Percentiles rank a stretch among this genome's conserved stretches.
phyloP scores from a whole-genome alignment of 108 stramenopile species.

The Fistulifera pelliculosa region DNA sequence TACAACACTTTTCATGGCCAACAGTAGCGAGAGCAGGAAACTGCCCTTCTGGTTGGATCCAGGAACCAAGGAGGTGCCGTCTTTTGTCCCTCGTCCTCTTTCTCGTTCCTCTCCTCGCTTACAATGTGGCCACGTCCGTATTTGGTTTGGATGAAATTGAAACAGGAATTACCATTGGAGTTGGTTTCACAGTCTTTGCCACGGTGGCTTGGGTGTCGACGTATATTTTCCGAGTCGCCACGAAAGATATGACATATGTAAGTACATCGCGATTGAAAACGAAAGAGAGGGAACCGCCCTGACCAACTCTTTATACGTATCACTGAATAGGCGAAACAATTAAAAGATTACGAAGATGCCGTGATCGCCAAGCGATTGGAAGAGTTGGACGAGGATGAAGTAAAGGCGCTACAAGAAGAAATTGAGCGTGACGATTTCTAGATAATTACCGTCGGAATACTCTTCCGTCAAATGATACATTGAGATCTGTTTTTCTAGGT shows the following conservation, averaged over 20 bases:
- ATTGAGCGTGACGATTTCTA: conserved; percentile 23
- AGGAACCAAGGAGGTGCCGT: conserved; percentile 78
- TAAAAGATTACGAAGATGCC: conserved; percentile 94
- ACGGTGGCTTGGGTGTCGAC: conserved; percentile 71
- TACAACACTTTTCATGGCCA: too few species aligned
- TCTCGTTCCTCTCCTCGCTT: conserved; percentile 54
- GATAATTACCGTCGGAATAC: background rate
- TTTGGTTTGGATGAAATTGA: conserved; percentile 66
- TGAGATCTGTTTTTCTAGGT: too few species aligned
- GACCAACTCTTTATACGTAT: too few species aligned
- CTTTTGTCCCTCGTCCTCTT: conserved; percentile 67
- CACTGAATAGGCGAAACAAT: conserved; percentile 69
- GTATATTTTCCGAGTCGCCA: conserved; percentile 92
- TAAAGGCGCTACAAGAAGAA: conserved; percentile 85
- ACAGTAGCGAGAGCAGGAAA: conserved; percentile 1
- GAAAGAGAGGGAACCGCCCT: too few species aligned
- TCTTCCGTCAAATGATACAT: too few species aligned
- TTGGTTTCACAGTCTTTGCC: conserved; percentile 64
- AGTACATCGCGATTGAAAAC: too few species aligned
- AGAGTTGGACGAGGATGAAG: conserved; percentile 93
- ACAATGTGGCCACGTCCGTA: conserved; percentile 43
- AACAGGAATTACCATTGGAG: conserved; percentile 67
- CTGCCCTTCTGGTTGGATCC: conserved; percentile 80
- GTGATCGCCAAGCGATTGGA: conserved; percentile 94
- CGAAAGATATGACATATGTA: conserved; percentile 97